Evolutionary conservation across 2,329 filamentous ascomycete genomes (phyloP), one percentile per base, ranked within the genome.

Genomic region (Neurospora sp.): DNA sequence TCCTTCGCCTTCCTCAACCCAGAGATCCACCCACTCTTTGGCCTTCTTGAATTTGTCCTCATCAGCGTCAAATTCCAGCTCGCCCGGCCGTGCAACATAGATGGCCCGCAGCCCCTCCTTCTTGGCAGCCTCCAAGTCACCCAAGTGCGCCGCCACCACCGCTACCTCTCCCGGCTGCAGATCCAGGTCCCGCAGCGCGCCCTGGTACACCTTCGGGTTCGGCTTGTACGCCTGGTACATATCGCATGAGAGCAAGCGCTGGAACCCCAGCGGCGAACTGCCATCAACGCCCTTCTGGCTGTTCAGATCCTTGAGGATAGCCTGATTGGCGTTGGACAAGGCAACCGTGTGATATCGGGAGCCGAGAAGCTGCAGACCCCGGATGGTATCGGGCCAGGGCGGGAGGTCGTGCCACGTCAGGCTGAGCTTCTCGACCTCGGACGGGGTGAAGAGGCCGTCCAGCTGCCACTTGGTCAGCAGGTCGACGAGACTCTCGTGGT

Each of bases 191-290:
- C 82, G 79, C 2, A 84, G 90, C 0, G 90, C 91, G 4, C 92
- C 91, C 1, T 86, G 82, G 76, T 96, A 96, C 1, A 90, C 89
- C 68, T 78, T 82, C 8, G 87, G 85, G 71, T 87, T 84, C 1
- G 92, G 92, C 82, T 96, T 96, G 78, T 95, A 96, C 0, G 87
- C 88, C 66, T 83, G 81, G 76, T 94, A 95, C 73, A 90, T 85
- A 79, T 91, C 91, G 0, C 89, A 87, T 9, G 88, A 91, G 71
- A 90, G 82, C 46, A 93, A 75, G 69, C 83, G 80, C 28, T 83
- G 82, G 75, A 93, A 95, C 0, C 84, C 84, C 68, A 94, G 83
- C 15, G 52, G 52, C 13, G 28, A 62, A 8, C 52, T 62, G 23
- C 28, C 52, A 15, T 62, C 52, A 8, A 36, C 52, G 23, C 52